Percentiles rank a stretch among this genome's conserved stretches.
Evolutionary conservation across 148 eudicot genomes (phyloP).

Genomic region (Chenopodium suecicum): DNA sequence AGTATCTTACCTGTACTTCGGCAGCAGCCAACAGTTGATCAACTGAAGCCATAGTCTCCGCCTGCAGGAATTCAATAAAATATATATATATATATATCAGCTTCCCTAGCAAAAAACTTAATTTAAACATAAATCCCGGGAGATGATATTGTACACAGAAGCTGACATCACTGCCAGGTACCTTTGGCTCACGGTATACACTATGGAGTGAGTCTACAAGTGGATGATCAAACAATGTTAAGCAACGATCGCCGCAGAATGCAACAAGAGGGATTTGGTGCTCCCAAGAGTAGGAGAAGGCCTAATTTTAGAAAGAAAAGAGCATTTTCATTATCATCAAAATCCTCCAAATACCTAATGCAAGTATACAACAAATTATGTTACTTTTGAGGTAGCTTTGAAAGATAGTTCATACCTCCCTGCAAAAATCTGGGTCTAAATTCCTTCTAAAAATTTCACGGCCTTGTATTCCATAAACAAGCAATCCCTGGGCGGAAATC

Average conservation of each 20-base stretch:
- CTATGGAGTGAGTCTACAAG: slow-evolving; percentile 77
- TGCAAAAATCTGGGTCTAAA: slow-evolving; percentile 72
- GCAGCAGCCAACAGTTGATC: slow-evolving; percentile 58
- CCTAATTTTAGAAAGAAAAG: slow-evolving; percentile 37
- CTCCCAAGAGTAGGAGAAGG: slow-evolving; percentile 65
- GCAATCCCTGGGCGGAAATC: slow-evolving; percentile 61
- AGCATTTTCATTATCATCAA: slow-evolving; percentile 1
- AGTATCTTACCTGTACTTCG: slow-evolving; percentile 68
- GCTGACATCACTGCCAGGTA: slow-evolving; percentile 19
- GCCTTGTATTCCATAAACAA: slow-evolving; percentile 92
- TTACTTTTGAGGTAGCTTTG: background rate
- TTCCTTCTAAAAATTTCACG: slow-evolving; percentile 75
- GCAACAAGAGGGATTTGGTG: slow-evolving; percentile 79
- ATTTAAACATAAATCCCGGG: background rate
- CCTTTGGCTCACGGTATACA: slow-evolving; percentile 88
- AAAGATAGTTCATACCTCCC: slow-evolving; percentile 52
- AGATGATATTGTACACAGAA: background rate
- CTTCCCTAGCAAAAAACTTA: background rate
- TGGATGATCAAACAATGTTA: slow-evolving; percentile 83
- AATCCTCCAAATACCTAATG: background rate
- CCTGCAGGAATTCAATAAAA: slow-evolving; percentile 43
- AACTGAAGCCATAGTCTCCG: slow-evolving; percentile 70
- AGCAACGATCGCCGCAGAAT: slow-evolving; percentile 74
- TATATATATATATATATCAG: background rate
- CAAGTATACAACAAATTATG: background rate